These are phyloP conservation scores for Prunella vulgaris DNA, from an alignment of 257 asterid species.

Conservation along the genomic window DNA sequence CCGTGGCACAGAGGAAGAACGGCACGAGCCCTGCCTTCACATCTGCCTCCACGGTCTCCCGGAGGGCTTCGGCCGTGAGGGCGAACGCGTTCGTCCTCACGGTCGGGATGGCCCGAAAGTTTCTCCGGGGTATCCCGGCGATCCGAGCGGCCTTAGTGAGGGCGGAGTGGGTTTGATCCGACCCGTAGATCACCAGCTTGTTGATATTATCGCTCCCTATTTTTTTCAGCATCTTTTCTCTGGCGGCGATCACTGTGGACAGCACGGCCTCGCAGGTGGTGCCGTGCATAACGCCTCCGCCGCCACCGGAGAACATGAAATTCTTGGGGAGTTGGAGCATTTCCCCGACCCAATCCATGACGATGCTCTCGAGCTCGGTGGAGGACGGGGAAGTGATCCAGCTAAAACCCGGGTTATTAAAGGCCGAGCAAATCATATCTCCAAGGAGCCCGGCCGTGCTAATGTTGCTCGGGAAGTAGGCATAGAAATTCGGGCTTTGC, in stretches of 20 bases:
- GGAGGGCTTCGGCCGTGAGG: conserved; percentile 27
- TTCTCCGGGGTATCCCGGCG: conserved; percentile 50
- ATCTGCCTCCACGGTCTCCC: conserved; percentile 31
- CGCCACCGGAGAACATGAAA: conserved; percentile 52
- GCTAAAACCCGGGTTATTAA: conserved; percentile 59
- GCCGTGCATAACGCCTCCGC: conserved; percentile 66
- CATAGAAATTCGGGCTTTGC: conserved; percentile 69
- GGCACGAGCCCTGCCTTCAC: conserved; percentile 45
- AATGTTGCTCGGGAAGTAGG: conserved; percentile 52
- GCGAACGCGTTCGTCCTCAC: conserved; percentile 27
- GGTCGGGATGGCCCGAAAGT: conserved; percentile 43
- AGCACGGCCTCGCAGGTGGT: conserved; percentile 59
- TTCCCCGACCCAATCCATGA: conserved; percentile 64
- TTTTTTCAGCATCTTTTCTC: conserved; percentile 41
- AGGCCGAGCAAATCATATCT: conserved; percentile 58
- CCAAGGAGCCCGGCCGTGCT: conserved; percentile 71
- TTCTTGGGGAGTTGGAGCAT: conserved; percentile 46
- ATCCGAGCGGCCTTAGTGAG: conserved; percentile 53
- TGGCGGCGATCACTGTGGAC: conserved; percentile 53
- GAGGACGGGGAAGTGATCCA: conserved; percentile 80
- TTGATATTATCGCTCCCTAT: conserved; percentile 36
- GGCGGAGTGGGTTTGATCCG: conserved; percentile 70
- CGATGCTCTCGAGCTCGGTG: conserved; percentile 64
- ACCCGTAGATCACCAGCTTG: conserved; percentile 52
- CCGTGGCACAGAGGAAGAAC: conserved; percentile 48